Conservation (phyloP, 169 alveolate species). For the Cryptosporidium muris region DNA sequence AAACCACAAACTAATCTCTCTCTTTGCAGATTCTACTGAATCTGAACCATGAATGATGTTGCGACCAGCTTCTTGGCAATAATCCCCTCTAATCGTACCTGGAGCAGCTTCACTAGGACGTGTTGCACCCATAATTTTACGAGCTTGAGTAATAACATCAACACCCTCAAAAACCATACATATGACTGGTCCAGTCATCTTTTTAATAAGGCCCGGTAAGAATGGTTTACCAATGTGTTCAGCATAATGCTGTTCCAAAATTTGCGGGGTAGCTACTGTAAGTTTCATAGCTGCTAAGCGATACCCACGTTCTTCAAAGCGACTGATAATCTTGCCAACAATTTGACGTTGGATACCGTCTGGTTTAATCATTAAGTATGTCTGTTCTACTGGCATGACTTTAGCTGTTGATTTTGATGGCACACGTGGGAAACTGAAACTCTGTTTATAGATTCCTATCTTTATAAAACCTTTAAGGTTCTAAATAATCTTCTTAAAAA, state of each 20-base stretch:
- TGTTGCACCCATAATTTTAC: constrained; percentile 94
- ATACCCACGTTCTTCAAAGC: constrained; percentile 95
- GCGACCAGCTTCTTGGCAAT: constrained; percentile 91
- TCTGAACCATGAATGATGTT: constrained; percentile 95
- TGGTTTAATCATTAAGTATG: constrained; percentile 98
- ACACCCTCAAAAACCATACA: constrained; percentile 98
- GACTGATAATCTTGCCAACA: constrained; percentile 91
- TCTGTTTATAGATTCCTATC: constrained; percentile 65
- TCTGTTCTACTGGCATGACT: constrained; percentile 81
- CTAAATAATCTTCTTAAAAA: neutral
- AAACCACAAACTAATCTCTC: constrained; percentile 96
- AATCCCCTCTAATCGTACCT: constrained; percentile 95
- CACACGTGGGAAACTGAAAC: constrained; percentile 70
- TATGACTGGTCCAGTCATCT: constrained; percentile 96
- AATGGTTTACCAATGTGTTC: constrained; percentile 93
- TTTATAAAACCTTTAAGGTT: constrained; percentile 55
- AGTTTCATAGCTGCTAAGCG: constrained; percentile 94
- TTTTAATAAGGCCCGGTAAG: constrained; percentile 89
- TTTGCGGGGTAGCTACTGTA: constrained; percentile 83
- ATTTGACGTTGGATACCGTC: constrained; percentile 98
- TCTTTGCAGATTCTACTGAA: constrained; percentile 91
- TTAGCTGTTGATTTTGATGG: constrained; percentile 4
- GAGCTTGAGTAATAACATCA: constrained; percentile 92
- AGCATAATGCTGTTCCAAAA: constrained; percentile 93
- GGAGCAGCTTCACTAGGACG: constrained; percentile 91